phyloP scores from a whole-genome alignment of 73 alveolate genomes.

The Paramecium biaurelia region DNA sequence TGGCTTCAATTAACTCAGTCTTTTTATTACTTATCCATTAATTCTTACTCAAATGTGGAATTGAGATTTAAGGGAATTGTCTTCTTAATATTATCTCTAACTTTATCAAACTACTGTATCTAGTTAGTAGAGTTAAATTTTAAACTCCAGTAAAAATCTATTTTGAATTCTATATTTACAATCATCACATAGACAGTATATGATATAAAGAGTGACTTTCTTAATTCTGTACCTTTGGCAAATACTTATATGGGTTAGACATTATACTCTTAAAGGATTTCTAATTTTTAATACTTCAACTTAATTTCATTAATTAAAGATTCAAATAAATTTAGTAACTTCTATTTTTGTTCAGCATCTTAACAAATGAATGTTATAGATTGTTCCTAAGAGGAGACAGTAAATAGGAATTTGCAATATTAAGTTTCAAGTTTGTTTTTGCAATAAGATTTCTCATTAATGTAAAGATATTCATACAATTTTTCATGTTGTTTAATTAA shows the following conservation, averaged over 20 bases:
- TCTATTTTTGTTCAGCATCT: not conserved
- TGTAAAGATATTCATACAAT: not conserved
- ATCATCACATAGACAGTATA: slow-evolving; percentile 29
- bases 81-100: not conserved
- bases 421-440: not conserved
- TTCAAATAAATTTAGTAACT: not conserved
- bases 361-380: slow-evolving; percentile 9
- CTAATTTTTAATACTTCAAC: not conserved
- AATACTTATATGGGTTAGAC: not conserved
- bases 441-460: slow-evolving; percentile 2
- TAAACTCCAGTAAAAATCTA: not conserved
- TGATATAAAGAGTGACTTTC: not conserved
- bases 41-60: slow-evolving; percentile 36
- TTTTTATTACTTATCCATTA: not conserved
- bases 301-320: not conserved
- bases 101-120: not conserved
- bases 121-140: not conserved
- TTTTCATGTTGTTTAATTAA: not conserved
- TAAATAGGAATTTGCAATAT: not conserved
- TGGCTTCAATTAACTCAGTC: not conserved
- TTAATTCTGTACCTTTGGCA: not conserved
- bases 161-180: not conserved
- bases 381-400: not conserved
- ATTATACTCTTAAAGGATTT: not conserved
- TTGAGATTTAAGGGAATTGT: not conserved